Percentiles rank a stretch among this genome's conserved stretches.
Conservation (phyloP, 352 stramenopile species). For the Aphanomyces astaci region DNA sequence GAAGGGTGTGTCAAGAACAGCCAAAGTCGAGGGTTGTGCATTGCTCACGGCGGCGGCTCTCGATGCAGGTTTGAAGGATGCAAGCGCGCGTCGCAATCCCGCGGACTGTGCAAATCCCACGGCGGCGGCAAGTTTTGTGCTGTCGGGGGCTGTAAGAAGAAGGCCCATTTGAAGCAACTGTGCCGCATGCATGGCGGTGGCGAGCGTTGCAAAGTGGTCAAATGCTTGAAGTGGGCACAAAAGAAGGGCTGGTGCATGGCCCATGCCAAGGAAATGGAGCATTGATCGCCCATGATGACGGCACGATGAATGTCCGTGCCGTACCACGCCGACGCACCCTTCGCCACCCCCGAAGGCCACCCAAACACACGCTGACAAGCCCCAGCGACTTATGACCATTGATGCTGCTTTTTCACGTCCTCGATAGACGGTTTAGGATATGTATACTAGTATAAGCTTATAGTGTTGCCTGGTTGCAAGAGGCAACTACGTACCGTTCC, state of each 20-base stretch:
- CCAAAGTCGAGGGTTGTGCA: slow-evolving; percentile 77
- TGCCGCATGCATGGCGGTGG: slow-evolving; percentile 82
- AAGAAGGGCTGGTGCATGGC: slow-evolving; percentile 86
- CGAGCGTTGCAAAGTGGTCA: slow-evolving; percentile 67
- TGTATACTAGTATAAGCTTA: too few relatives aligned
- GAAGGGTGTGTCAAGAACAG: slow-evolving; percentile 83
- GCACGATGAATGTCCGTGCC: too few relatives aligned
- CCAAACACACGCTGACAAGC: too few relatives aligned
- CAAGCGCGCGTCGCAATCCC: slow-evolving; percentile 73
- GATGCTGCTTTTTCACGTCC: too few relatives aligned
- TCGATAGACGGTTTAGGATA: too few relatives aligned
- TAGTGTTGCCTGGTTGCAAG: too few relatives aligned
- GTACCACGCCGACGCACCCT: too few relatives aligned
- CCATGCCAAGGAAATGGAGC: slow-evolving; percentile 64
- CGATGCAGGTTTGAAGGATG: slow-evolving; percentile 73
- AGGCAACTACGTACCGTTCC: too few relatives aligned
- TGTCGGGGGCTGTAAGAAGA: slow-evolving; percentile 75
- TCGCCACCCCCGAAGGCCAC: too few relatives aligned
- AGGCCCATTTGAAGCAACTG: slow-evolving; percentile 77
- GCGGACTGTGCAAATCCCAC: slow-evolving; percentile 79
- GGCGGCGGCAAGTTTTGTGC: slow-evolving; percentile 74
- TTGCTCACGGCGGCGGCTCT: slow-evolving; percentile 73
- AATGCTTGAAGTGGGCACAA: slow-evolving; percentile 80
- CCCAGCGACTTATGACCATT: too few relatives aligned
- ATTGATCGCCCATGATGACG: not conserved